Conservation (phyloP, 176 grass and related monocot species). For the Ananas comosus region DNA sequence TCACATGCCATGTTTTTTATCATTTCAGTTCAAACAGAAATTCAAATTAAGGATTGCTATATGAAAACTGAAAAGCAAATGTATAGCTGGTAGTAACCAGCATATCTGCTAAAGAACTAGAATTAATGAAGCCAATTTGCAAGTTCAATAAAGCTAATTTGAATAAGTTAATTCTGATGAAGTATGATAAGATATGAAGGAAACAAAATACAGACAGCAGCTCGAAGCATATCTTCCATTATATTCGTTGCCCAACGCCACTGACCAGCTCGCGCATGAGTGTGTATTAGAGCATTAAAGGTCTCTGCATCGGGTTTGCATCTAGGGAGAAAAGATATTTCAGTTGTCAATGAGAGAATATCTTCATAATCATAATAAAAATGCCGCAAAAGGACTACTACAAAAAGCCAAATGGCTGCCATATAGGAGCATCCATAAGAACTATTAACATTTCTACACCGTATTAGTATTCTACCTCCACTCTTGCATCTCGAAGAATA, state of each 20-base stretch:
- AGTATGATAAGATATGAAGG: not conserved
- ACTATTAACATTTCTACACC: no score
- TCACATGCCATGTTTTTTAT: no score
- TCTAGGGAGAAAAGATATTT: conserved; percentile 30
- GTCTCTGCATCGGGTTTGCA: conserved; percentile 92
- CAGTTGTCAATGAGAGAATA: not conserved
- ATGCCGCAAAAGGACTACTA: no score
- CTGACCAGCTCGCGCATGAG: conserved; percentile 82
- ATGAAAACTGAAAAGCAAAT: no score
- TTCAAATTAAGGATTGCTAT: no score
- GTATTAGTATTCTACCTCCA: conserved; percentile 49
- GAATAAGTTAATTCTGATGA: not conserved
- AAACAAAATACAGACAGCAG: conserved; percentile 53
- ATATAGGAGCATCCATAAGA: no score
- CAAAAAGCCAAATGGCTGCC: no score
- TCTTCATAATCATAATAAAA: no score
- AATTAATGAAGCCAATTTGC: conserved; percentile 7
- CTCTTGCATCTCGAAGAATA: conserved; percentile 97
- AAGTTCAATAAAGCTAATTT: conserved; percentile 1
- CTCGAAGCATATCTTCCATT: conserved; percentile 96
- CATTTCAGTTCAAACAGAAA: no score
- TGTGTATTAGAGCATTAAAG: conserved; percentile 81
- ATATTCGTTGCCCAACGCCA: conserved; percentile 96
- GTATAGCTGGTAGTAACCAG: no score
- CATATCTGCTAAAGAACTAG: conserved; percentile 1